Conservation (phyloP, 2,329 filamentous ascomycete genomes). For the Calonectria hawksworthii region DNA sequence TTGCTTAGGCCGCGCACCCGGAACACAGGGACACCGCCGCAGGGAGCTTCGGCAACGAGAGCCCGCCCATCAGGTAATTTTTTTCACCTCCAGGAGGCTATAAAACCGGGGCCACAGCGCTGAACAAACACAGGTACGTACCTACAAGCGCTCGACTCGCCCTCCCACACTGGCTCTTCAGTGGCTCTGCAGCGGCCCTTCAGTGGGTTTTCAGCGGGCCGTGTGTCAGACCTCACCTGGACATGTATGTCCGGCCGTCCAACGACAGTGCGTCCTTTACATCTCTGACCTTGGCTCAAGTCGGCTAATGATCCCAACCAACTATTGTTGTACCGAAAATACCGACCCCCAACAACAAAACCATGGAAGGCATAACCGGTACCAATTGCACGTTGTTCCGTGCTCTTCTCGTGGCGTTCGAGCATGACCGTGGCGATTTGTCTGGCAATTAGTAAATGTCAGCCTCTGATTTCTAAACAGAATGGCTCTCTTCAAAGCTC, state of each 20-base stretch:
- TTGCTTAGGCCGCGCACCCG: constrained; percentile 39
- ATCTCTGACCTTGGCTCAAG: constrained; percentile 21
- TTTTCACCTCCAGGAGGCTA: constrained; percentile 28
- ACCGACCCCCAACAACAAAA: constrained; percentile 22
- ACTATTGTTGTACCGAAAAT: constrained; percentile 18
- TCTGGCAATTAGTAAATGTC: background rate
- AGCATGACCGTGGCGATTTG: background rate
- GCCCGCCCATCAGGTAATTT: constrained; percentile 45
- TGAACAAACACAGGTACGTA: constrained; percentile 17
- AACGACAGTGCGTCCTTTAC: constrained; percentile 21
- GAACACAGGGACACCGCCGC: constrained; percentile 22
- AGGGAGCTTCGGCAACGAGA: constrained; percentile 46
- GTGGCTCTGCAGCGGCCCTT: constrained; percentile 3
- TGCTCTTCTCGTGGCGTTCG: background rate
- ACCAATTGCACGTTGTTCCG: background rate
- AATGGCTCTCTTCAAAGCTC: background rate
- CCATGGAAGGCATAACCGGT: background rate
- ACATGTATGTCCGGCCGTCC: constrained; percentile 42
- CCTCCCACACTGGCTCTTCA: constrained; percentile 15
- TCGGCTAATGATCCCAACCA: constrained; percentile 38
- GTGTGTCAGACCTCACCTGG: constrained; percentile 27
- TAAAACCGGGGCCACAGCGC: constrained; percentile 14
- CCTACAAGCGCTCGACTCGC: background rate
- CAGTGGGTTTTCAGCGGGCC: constrained; percentile 23
- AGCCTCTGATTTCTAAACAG: background rate